Conservation (phyloP, 805 yeast species). For the Starmerella vaccinii region DNA sequence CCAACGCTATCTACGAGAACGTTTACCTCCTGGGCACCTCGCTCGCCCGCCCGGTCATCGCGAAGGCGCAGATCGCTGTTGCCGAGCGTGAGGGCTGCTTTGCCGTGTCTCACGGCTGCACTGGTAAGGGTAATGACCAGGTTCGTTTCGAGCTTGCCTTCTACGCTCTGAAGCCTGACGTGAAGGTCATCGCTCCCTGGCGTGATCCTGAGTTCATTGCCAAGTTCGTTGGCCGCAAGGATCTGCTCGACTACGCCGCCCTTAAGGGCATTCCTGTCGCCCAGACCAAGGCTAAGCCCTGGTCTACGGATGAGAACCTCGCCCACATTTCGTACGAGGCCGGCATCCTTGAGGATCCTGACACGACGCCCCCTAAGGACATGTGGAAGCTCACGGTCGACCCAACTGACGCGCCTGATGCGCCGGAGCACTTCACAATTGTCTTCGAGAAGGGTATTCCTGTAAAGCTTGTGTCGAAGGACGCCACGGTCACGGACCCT, state of each 20-base stretch:
- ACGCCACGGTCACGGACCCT: conserved; percentile 64
- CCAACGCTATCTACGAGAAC: conserved; percentile 95
- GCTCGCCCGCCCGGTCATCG: conserved; percentile 96
- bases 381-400: conserved; percentile 99
- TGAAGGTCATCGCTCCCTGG: conserved; percentile 97
- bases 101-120: conserved; percentile 98
- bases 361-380: conserved; percentile 97
- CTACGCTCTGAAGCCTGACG: conserved; percentile 97
- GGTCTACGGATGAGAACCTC: conserved; percentile 99
- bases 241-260: conserved; percentile 85
- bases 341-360: conserved; percentile 97
- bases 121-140: conserved; percentile 99
- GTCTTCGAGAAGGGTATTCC: conserved; percentile 83
- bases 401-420: conserved; percentile 88
- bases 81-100: conserved; percentile 97
- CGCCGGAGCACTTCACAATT: conserved; percentile 80
- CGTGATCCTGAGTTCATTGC: conserved; percentile 91
- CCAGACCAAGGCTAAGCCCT: conserved; percentile 97
- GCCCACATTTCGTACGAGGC: conserved; percentile 99
- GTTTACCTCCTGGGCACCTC: conserved; percentile 95
- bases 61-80: conserved; percentile 93
- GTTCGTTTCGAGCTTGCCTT: conserved; percentile 95
- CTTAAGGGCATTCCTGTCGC: conserved; percentile 86
- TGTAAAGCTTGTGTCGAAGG: conserved; percentile 58
- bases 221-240: conserved; percentile 97